phyloP scores from a whole-genome alignment of 2,329 filamentous ascomycete species.

The Xylaria sp. region DNA sequence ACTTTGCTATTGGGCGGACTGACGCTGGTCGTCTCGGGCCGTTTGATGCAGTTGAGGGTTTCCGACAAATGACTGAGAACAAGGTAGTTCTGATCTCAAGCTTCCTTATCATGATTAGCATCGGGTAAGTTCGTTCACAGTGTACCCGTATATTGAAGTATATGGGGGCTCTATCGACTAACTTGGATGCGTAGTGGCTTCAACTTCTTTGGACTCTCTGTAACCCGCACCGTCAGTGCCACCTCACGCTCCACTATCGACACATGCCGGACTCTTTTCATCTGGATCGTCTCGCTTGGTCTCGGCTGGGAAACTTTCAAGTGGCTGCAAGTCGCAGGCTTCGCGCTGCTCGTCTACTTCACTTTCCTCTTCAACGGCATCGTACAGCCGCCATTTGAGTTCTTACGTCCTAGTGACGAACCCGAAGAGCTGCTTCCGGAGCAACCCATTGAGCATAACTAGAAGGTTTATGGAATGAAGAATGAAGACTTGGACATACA shows the following conservation, averaged over 20 bases:
- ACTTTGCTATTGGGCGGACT: constrained; percentile 77
- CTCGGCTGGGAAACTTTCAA: constrained; percentile 98
- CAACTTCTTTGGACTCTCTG: constrained; percentile 97
- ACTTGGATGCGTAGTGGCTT: constrained; percentile 70
- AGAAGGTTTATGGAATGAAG: background rate
- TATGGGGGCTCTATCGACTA: constrained; percentile 19
- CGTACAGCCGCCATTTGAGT: constrained; percentile 78
- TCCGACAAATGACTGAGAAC: constrained; percentile 78
- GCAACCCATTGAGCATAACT: constrained; percentile 77
- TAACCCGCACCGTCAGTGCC: constrained; percentile 87
- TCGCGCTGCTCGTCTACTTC: constrained; percentile 89
- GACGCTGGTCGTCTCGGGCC: constrained; percentile 77
- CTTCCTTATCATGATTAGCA: constrained; percentile 94
- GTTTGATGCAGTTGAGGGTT: constrained; percentile 88
- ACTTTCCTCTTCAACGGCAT: constrained; percentile 97
- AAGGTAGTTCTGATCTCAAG: constrained; percentile 76
- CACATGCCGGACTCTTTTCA: constrained; percentile 95
- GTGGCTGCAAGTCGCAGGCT: constrained; percentile 91
- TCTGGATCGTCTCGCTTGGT: constrained; percentile 93
- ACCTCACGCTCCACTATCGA: constrained; percentile 96
- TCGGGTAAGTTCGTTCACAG: constrained; percentile 70
- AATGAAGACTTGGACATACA: background rate
- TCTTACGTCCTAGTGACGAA: constrained; percentile 61
- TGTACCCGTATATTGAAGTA: background rate
- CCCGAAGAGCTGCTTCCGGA: constrained; percentile 75